Conservation (phyloP, 2,329 filamentous ascomycete genomes). For the Aspergillus udagawae region DNA sequence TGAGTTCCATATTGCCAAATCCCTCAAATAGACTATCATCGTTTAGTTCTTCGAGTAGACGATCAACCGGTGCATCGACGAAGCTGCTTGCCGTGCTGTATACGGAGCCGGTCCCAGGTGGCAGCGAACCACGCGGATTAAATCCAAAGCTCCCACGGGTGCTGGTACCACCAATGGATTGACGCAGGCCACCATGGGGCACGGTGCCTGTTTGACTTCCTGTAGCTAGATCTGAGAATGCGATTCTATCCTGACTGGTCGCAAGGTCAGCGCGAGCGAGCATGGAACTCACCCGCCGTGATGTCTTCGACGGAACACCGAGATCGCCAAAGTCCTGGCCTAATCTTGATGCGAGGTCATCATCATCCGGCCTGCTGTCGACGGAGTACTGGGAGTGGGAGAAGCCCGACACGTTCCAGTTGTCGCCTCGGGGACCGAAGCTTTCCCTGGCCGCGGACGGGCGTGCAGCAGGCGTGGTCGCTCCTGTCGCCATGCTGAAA, state of each 20-base stretch:
- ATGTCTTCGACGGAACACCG: slow-evolving; percentile 54
- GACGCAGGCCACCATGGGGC: slow-evolving; percentile 50
- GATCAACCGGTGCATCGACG: slow-evolving; percentile 65
- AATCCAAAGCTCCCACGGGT: slow-evolving; percentile 59
- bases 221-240: slow-evolving; percentile 69
- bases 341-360: slow-evolving; percentile 65
- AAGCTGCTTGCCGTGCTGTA: slow-evolving; percentile 56
- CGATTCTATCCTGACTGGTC: slow-evolving; percentile 72
- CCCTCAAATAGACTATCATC: slow-evolving; percentile 62
- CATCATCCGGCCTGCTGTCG: slow-evolving; percentile 54
- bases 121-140: slow-evolving; percentile 54
- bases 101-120: slow-evolving; percentile 45
- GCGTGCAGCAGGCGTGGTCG: slow-evolving; percentile 67
- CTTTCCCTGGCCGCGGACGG: slow-evolving; percentile 70
- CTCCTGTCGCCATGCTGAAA: slow-evolving; percentile 62
- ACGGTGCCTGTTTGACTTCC: slow-evolving; percentile 35
- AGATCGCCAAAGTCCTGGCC: slow-evolving; percentile 61
- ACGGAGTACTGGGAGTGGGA: slow-evolving; percentile 37
- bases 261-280: slow-evolving; percentile 83
- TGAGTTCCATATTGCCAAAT: slow-evolving; percentile 67
- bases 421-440: slow-evolving; percentile 55
- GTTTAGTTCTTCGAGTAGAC: slow-evolving; percentile 64
- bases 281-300: slow-evolving; percentile 86
- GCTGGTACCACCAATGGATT: slow-evolving; percentile 69
- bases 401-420: slow-evolving; percentile 38